phyloP scores from a whole-genome alignment of 2,329 filamentous ascomycete genomes.

The Sporothrix phasma region DNA sequence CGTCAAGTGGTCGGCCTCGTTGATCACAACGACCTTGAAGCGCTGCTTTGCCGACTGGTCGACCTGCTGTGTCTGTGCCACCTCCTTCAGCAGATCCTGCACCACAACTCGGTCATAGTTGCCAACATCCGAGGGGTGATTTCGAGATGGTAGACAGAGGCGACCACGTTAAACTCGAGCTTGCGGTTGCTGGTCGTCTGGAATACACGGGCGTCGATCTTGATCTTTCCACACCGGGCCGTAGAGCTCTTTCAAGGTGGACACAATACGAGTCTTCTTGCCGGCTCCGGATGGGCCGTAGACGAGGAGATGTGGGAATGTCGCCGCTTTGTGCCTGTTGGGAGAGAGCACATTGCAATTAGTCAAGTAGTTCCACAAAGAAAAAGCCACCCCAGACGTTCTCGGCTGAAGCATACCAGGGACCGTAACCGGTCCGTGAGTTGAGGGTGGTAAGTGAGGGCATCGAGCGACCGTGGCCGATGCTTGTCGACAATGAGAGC shows the following conservation, averaged over 20 bases:
- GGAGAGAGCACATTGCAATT: not conserved
- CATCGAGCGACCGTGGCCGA: conserved; percentile 62
- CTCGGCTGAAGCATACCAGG: conserved; percentile 48
- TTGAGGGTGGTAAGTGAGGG: conserved; percentile 77
- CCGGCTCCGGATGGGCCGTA: conserved; percentile 94
- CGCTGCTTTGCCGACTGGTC: conserved; percentile 80
- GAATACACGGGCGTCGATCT: conserved; percentile 95
- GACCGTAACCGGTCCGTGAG: conserved; percentile 80
- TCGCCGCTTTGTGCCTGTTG: conserved; percentile 85
- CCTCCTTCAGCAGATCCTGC: conserved; percentile 92
- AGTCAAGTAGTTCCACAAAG: not conserved
- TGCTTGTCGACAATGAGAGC: conserved; percentile 64
- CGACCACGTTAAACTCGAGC: conserved; percentile 97
- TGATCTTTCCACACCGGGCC: conserved; percentile 99
- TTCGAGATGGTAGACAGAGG: conserved; percentile 94
- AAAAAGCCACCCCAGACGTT: too few relatives aligned
- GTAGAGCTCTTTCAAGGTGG: conserved; percentile 89
- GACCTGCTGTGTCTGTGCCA: conserved; percentile 98
- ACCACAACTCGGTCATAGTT: conserved; percentile 94
- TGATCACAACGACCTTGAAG: conserved; percentile 99
- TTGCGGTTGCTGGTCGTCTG: conserved; percentile 93
- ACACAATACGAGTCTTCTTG: conserved; percentile 95
- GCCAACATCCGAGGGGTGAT: conserved; percentile 97
- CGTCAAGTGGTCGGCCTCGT: conserved; percentile 90
- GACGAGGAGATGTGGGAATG: conserved; percentile 92